Percentiles rank a stretch among this genome's conserved stretches.
Evolutionary conservation across 768 basidiomycete species (phyloP).

Genomic region (Tulasnella sp.): DNA sequence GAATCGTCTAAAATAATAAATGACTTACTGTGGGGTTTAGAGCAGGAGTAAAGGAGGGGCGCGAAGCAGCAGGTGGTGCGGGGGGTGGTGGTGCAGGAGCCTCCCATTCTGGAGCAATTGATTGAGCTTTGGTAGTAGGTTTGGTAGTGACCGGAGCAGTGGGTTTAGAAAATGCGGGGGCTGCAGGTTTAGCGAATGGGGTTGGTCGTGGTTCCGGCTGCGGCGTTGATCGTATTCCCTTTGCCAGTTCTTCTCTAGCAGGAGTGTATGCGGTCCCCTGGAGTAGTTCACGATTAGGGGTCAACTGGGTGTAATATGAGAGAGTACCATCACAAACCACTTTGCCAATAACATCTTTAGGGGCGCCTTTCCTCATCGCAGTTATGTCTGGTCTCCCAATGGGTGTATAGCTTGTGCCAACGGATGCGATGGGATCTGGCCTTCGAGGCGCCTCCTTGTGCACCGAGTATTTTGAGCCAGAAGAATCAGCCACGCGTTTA

Average conservation of each 20-base stretch:
- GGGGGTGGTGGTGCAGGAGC: constrained; percentile 35
- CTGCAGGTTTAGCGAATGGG: too few relatives aligned
- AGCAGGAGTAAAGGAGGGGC: constrained; percentile 25
- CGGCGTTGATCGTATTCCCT: constrained; percentile 32
- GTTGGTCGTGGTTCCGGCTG: constrained; percentile 21
- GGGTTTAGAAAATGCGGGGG: too few relatives aligned
- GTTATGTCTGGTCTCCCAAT: constrained; percentile 59
- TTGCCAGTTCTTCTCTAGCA: constrained; percentile 20
- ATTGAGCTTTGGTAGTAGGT: too few relatives aligned
- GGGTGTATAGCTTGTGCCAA: constrained; percentile 63
- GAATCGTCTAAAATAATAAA: background rate
- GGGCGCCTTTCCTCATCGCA: constrained; percentile 19
- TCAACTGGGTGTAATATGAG: too few relatives aligned
- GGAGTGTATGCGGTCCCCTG: constrained; percentile 23
- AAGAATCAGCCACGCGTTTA: constrained; percentile 75
- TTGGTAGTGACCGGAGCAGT: too few relatives aligned
- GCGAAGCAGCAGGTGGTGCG: constrained; percentile 29
- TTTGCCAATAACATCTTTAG: constrained; percentile 18
- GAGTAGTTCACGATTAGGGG: background rate
- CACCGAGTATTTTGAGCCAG: constrained; percentile 78
- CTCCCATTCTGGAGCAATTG: too few relatives aligned
- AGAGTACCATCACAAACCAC: constrained; percentile 18
- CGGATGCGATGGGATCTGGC: constrained; percentile 68
- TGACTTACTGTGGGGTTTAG: constrained; percentile 19
- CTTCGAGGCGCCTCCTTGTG: constrained; percentile 66